These are phyloP conservation scores for Alternaria arbusti DNA, from an alignment of 2,329 filamentous ascomycete species.

Conservation along the genomic window DNA sequence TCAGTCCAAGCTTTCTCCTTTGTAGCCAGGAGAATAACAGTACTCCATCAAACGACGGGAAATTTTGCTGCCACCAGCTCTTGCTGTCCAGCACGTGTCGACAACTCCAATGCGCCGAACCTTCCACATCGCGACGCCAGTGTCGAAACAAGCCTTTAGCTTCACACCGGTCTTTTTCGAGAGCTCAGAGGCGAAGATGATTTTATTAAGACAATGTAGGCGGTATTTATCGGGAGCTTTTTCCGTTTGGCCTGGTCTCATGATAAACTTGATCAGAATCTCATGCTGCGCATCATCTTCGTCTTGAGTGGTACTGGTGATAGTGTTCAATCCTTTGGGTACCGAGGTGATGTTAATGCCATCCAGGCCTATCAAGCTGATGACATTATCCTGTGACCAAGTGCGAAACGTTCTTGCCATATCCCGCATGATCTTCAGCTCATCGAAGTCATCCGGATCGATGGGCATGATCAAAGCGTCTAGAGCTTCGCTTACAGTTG, in stretches of 20 bases:
- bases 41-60: background rate
- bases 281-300: background rate
- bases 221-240: background rate
- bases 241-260: background rate
- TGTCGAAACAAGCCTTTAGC: background rate
- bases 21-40: background rate
- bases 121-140: background rate
- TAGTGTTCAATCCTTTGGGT: background rate
- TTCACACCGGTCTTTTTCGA: background rate
- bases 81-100: conserved; percentile 1
- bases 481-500: background rate
- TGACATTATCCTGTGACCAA: background rate
- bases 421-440: conserved; percentile 1
- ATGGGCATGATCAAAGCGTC: background rate
- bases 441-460: background rate
- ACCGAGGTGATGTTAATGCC: background rate
- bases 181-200: background rate
- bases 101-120: background rate
- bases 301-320: background rate
- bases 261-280: background rate
- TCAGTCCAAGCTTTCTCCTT: background rate
- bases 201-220: background rate
- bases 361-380: background rate
- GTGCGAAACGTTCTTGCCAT: background rate
- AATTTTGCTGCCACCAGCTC: background rate